A percentile compares a stretch with the other conserved stretches of the same genome.
Evolutionary conservation across 371 early-diverging fungal genomes (phyloP).

Genomic region (Mortierella sp.): DNA sequence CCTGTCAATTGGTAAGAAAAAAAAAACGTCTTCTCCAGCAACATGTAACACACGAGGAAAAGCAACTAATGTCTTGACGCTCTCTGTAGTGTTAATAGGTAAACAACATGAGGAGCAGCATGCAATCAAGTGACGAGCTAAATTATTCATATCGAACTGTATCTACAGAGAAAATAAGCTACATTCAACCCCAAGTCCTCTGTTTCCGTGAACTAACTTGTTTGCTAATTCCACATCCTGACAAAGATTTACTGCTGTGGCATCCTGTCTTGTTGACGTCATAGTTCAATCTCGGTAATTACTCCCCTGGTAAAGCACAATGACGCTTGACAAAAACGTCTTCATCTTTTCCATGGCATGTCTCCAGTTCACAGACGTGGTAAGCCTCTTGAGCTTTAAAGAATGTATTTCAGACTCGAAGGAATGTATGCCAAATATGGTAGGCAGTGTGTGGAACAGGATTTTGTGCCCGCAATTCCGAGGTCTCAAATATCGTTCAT

Average conservation of each 20-base stretch:
- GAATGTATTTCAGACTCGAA: neutral
- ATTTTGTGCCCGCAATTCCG: neutral
- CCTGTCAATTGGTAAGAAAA: too few relatives aligned
- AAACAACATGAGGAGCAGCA: too few relatives aligned
- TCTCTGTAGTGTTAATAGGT: too few relatives aligned
- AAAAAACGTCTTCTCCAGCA: too few relatives aligned
- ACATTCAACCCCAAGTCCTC: too few relatives aligned
- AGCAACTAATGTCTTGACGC: too few relatives aligned
- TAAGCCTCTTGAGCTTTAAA: neutral
- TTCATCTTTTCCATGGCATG: neutral
- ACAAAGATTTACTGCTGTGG: neutral
- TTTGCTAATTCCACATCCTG: too few relatives aligned
- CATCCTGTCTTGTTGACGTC: neutral
- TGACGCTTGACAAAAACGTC: neutral
- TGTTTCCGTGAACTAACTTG: too few relatives aligned
- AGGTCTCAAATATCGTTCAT: constrained; percentile 31
- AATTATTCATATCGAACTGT: too few relatives aligned
- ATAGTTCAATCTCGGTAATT: neutral
- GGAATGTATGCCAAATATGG: neutral
- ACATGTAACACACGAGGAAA: too few relatives aligned
- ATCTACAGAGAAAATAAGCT: too few relatives aligned
- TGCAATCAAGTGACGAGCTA: too few relatives aligned
- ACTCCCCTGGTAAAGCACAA: neutral
- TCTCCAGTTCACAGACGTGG: neutral
- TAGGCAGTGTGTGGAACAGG: neutral